A percentile compares a stretch with the other conserved stretches of the same genome.
phyloP scores from a whole-genome alignment of 495 filamentous ascomycete genomes.

The Penicillium nucicola region DNA sequence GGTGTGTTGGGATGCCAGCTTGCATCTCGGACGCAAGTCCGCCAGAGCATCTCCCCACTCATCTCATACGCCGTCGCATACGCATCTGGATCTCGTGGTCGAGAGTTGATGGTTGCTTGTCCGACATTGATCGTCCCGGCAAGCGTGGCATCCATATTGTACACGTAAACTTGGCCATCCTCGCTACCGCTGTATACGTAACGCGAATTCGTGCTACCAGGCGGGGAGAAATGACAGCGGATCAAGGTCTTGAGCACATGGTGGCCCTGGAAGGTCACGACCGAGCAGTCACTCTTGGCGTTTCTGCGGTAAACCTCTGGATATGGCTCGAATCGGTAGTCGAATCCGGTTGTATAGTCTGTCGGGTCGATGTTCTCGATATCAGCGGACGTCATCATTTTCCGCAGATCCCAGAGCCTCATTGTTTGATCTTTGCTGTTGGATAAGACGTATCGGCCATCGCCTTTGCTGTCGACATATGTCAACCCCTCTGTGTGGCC shows the following conservation, averaged over 20 bases:
- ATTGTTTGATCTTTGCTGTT: slow-evolving; percentile 96
- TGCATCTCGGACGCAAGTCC: slow-evolving; percentile 85
- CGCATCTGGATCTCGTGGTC: slow-evolving; percentile 50
- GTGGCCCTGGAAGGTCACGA: slow-evolving; percentile 93
- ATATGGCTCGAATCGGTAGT: slow-evolving; percentile 78
- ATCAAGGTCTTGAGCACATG: slow-evolving; percentile 85
- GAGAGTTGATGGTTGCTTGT: slow-evolving; percentile 56
- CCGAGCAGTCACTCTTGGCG: slow-evolving; percentile 82
- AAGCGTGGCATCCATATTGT: slow-evolving; percentile 91
- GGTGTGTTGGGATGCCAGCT: slow-evolving; percentile 94
- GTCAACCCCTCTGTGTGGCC: slow-evolving; percentile 94
- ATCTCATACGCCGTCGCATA: slow-evolving; percentile 38
- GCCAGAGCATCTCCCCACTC: slow-evolving; percentile 51
- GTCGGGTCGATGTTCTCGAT: slow-evolving; percentile 54
- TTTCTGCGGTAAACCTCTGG: slow-evolving; percentile 60
- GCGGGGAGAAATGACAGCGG: slow-evolving; percentile 92
- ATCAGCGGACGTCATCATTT: slow-evolving; percentile 68
- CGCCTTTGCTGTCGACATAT: slow-evolving; percentile 94
- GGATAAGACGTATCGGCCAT: slow-evolving; percentile 89
- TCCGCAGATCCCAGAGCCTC: slow-evolving; percentile 95
- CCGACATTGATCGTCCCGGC: slow-evolving; percentile 76
- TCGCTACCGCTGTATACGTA: slow-evolving; percentile 91
- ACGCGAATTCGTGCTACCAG: slow-evolving; percentile 79
- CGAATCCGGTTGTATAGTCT: slow-evolving; percentile 66
- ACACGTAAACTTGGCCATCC: slow-evolving; percentile 86